Evolutionary conservation across 2,329 filamentous ascomycete species (phyloP), one percentile per base, ranked within the genome.

Genomic region (Sporothrix brasiliensis): DNA sequence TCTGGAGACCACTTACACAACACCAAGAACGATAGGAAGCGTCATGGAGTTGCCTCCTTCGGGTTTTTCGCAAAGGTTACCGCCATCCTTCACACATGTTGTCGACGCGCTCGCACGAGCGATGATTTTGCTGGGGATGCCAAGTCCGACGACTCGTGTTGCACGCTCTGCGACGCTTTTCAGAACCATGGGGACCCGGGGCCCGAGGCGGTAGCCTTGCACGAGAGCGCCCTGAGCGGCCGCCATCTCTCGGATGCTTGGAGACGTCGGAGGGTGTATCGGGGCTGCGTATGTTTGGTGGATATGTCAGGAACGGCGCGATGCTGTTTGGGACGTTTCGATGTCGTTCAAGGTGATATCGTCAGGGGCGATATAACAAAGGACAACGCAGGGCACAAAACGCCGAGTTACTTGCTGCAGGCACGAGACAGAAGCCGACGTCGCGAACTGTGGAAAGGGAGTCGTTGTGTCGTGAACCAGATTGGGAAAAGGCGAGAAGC

Each of bases 21-120:
- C 84, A 76, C 89, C 89, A 4, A 94, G 80, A 53, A 87, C 84
- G 73, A 95, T 90, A 7, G 90, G 86, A 56, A 93, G 75, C 3
- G 86, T 89, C 67, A 86, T 85, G n/a, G 84, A 82, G 54, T 80
- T 83, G 53, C 81, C 79, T 70, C 83, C 84, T 47, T 83, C 81
- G 0, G 88, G 84, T 77, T 89, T 91, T 75, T 91, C 86, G 76
- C 89, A 91, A 3, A 82, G 80, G 70, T 84, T 81, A 30, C 27
- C 34, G 9, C 79, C 76, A 73, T 79, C 74, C 66, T 75, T 69
- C 71, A 70, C 27, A 68, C 72, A 71, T 6, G 74, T 70, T 4
- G 74, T 76, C 30, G 76, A 72, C 10, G 75, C 73, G 19, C 70
- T 69, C 30, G 73, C 58, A 47, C 76, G 74, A 14, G 68, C 69